Conservation (phyloP, 352 stramenopile species). For the Phytophthora pini region DNA sequence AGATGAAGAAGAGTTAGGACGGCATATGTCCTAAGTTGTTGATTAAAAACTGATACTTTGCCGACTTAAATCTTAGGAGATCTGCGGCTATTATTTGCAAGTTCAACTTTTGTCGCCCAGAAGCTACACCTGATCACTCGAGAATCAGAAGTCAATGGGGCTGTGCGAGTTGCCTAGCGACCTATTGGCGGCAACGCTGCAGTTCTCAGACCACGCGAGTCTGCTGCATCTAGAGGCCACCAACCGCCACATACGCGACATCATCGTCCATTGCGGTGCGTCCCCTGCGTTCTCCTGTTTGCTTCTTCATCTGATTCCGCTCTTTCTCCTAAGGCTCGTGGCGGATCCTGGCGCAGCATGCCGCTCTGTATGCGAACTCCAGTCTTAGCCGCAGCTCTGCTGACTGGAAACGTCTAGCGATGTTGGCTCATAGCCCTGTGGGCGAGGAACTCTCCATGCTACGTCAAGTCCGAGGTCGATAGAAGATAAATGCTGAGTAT, state of each 20-base stretch:
- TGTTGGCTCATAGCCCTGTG: slow-evolving; percentile 29
- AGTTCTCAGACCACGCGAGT: slow-evolving; percentile 44
- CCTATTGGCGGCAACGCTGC: slow-evolving; percentile 46
- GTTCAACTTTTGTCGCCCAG: slow-evolving; percentile 29
- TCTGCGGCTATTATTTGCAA: not conserved
- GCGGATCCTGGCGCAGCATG: slow-evolving; percentile 25
- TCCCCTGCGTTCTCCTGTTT: not conserved
- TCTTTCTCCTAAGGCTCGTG: slow-evolving; percentile 40
- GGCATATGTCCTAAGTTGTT: not conserved
- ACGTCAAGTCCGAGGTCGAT: slow-evolving; percentile 43
- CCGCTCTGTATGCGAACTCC: slow-evolving; percentile 15
- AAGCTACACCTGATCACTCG: slow-evolving; percentile 19
- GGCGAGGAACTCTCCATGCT: slow-evolving; percentile 39
- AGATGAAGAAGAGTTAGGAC: no score
- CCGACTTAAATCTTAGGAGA: no score
- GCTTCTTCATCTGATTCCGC: slow-evolving; percentile 6
- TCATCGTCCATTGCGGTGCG: slow-evolving; percentile 27
- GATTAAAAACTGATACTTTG: no score
- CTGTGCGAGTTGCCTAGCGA: slow-evolving; percentile 49
- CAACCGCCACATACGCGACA: slow-evolving; percentile 16
- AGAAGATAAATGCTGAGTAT: not conserved
- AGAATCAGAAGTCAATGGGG: slow-evolving; percentile 9
- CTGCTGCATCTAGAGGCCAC: slow-evolving; percentile 44
- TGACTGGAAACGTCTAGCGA: slow-evolving; percentile 45
- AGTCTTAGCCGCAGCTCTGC: not conserved